Evolutionary conservation across 768 basidiomycete species (phyloP), one percentile per base, ranked within the genome.

Genomic region (Amanita phalloides): DNA sequence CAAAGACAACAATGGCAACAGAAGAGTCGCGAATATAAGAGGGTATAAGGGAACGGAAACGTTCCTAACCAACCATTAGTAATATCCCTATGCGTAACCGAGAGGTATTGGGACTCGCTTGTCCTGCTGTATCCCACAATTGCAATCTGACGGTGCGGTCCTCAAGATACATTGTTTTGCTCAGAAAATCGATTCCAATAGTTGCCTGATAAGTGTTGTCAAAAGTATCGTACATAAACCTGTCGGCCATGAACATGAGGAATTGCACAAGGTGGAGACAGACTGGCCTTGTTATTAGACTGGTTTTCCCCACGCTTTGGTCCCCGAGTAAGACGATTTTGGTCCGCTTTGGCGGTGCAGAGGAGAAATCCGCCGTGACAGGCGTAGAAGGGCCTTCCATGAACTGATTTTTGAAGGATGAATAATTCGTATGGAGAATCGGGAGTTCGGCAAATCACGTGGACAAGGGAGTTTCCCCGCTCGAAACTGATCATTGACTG

Each of bases 191-290:
- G 68, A 99, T 99, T 53, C 95, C 92, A 64, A 95, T 95, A 8
- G 92, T 95, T 17, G 92, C 92, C 65, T 92, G 90, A 67, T 99
- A 99, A 41, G 95, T 98, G 68, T 98, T 98, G 75, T 99, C 96
- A 68, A 99, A 99, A 0, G 96, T 98, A 70, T 99, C 96, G 66
- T 99, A 99, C 96, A 98, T 94, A 66, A 90, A 89, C 70, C 90
- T 94, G 51, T 6, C 13, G 2, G 17, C 4, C 1, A 30, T 25
- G 41, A 41, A 32, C 20, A 49, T 48, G 41, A n/a, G 26, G 53
- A 55, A 54, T 54, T 42, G 53, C 45, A 35, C 45, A 45, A 45
- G 14, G 50, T 46, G 54, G 55, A 49, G 1, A 9, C 32, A 38
- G 28, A 65, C 73, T 62, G 64, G 93, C 81, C 96, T 81, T 51